phyloP scores from a whole-genome alignment of 768 basidiomycete species.

The Cyathus striatus region DNA sequence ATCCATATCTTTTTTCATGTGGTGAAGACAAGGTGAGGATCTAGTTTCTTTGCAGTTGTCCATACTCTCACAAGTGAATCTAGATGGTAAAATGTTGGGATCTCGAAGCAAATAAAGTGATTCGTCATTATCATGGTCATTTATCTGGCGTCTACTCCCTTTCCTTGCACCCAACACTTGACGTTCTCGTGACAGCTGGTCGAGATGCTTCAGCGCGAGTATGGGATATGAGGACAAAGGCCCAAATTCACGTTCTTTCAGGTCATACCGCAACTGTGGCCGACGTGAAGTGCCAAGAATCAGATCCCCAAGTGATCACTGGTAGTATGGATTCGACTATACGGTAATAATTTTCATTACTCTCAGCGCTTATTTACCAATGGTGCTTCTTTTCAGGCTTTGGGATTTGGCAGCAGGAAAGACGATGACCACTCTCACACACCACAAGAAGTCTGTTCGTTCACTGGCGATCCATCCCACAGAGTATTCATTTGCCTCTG shows the following conservation, averaged over 20 bases:
- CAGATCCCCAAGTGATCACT: slow-evolving; percentile 96
- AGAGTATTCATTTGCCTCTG: slow-evolving; percentile 94
- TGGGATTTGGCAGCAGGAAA: slow-evolving; percentile 99
- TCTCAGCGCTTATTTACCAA: not conserved
- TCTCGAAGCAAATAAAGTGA: slow-evolving; percentile 97
- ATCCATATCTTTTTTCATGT: slow-evolving; percentile 96
- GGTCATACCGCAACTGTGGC: slow-evolving; percentile 96
- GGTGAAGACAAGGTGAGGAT: slow-evolving; percentile 88
- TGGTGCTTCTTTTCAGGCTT: slow-evolving; percentile 39
- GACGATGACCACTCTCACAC: slow-evolving; percentile 94
- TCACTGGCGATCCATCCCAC: slow-evolving; percentile 93
- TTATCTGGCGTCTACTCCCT: slow-evolving; percentile 96
- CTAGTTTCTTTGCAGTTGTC: not conserved
- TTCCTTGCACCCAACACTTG: slow-evolving; percentile 90
- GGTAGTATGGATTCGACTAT: slow-evolving; percentile 98
- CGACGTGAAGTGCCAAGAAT: slow-evolving; percentile 93
- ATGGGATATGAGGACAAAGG: slow-evolving; percentile 99
- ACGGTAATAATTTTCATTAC: slow-evolving; percentile 41
- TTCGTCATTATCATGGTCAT: slow-evolving; percentile 97
- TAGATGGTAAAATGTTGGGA: slow-evolving; percentile 99
- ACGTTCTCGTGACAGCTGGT: slow-evolving; percentile 91
- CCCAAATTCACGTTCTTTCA: slow-evolving; percentile 87
- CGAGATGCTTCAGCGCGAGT: slow-evolving; percentile 96
- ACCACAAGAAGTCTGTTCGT: slow-evolving; percentile 98
- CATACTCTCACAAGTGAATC: not conserved